Base-by-base conservation (phyloP, 305 asterid genomes). In the Fraxinus platypoda region DNA sequence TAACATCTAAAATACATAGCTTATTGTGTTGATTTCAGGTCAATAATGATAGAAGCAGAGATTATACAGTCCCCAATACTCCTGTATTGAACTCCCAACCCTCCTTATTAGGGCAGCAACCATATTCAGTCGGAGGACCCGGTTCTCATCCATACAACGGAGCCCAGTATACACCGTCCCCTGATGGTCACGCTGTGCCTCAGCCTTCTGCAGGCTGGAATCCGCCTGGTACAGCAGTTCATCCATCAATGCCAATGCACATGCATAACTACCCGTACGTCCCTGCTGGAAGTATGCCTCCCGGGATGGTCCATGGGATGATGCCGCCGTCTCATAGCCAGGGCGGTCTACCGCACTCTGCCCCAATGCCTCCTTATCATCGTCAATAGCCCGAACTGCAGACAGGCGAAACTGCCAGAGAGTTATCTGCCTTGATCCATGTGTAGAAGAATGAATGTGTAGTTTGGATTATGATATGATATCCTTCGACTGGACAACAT, bases 31-130 rank as follows among this genome's bases (percentile, higher is more conserved):
- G 80, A 78, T 86, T 84, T 83, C 93, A 94, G 98, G 89, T 93
- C 70, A 94, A 92, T 85, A 94, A 93, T 34, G 97, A 94, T 78
- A 87, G 97, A 59, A 89, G 97, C 89, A 90, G 97, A 86, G 97
- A 93, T 86, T 94, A 93, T 72, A 94, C 95, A 78, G 88, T 84
- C 78, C 87, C 98, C 72, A 88, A 31, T 82, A 81, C 88, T 64
- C 92, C 94, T 0, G 82, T 88, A 77, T 33, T 92, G 87, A 91
- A 86, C 74, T 12, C 97, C 73, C 98, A 89, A 72, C 95, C 94
- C 49, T 85, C 95, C 30, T 77, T 87, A 70, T 59, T 91, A 74
- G 94, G 93, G 79, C 95, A 93, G 83, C 98, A 91, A 82, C 95
- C 92, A 19, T 90, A 86, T 68, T 70, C 84, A 28, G 78, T 59